A percentile compares a stretch with the other conserved stretches of the same genome.
phyloP scores from a whole-genome alignment of 768 basidiomycete species.

The Boletus insuetus region DNA sequence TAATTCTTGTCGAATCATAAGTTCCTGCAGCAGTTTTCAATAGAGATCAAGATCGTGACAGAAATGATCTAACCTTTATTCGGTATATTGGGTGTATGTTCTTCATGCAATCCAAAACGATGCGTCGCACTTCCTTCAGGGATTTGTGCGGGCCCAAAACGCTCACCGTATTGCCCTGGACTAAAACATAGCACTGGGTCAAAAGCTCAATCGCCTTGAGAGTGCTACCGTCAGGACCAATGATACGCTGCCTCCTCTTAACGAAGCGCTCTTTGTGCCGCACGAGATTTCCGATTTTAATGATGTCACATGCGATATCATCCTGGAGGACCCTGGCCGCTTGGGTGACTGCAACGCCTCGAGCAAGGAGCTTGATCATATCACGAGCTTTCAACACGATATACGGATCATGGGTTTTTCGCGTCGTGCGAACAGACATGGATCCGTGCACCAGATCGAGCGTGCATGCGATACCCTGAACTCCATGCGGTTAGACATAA shows the following conservation, averaged over 20 bases:
- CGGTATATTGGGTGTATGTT: constrained; percentile 99
- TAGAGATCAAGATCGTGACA: not conserved
- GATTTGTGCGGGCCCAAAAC: constrained; percentile 97
- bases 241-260: constrained; percentile 92
- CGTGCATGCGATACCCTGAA: constrained; percentile 82
- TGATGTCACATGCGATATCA: constrained; percentile 89
- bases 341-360: constrained; percentile 83
- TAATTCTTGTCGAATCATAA: constrained; percentile 97
- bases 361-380: constrained; percentile 90
- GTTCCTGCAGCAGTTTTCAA: constrained; percentile 54
- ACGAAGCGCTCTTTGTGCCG: constrained; percentile 97
- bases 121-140: constrained; percentile 92
- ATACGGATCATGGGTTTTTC: constrained; percentile 97
- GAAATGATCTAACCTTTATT: constrained; percentile 68
- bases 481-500: not conserved
- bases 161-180: constrained; percentile 97
- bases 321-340: constrained; percentile 92
- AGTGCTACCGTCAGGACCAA: constrained; percentile 96
- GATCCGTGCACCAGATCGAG: constrained; percentile 95
- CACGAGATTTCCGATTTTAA: constrained; percentile 93
- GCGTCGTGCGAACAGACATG: constrained; percentile 95
- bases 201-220: constrained; percentile 97
- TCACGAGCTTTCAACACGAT: constrained; percentile 95
- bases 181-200: constrained; percentile 95
- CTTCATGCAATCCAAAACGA: constrained; percentile 99